Evolutionary conservation across 176 grass and related monocot genomes (phyloP).

Genomic region (Avena atlantica): DNA sequence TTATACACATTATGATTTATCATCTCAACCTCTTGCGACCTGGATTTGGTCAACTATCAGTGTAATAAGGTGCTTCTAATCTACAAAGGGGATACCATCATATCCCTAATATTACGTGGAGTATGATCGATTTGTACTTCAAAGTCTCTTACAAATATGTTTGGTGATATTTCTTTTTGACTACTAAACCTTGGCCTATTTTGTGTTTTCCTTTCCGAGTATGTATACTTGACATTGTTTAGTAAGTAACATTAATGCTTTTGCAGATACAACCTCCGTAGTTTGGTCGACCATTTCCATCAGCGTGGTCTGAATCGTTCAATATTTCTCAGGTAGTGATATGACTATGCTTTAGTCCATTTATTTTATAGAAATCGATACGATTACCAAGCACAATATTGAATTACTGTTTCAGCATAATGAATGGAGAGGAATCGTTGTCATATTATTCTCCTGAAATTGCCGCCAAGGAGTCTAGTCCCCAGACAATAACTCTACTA

Average conservation of each 20-base stretch:
- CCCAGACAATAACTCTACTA: slow-evolving; percentile 66
- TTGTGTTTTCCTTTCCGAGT: not conserved
- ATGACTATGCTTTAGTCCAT: slow-evolving; percentile 19
- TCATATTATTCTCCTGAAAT: slow-evolving; percentile 85
- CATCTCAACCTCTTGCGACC: not conserved
- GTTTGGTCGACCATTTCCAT: slow-evolving; percentile 94
- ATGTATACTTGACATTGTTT: slow-evolving; percentile 21
- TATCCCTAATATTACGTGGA: not conserved
- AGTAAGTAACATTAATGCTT: slow-evolving; percentile 16
- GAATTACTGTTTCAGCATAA: slow-evolving; percentile 81
- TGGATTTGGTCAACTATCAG: slow-evolving; percentile 21
- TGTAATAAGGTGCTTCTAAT: slow-evolving; percentile 16
- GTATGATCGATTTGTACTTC: slow-evolving; percentile 9
- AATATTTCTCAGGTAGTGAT: slow-evolving; percentile 87
- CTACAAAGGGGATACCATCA: not conserved
- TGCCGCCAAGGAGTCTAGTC: slow-evolving; percentile 62
- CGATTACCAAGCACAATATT: slow-evolving; percentile 1
- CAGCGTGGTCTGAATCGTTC: slow-evolving; percentile 79
- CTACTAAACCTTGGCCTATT: slow-evolving; percentile 18
- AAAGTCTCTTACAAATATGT: not conserved
- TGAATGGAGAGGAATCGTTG: slow-evolving; percentile 91
- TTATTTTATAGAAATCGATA: slow-evolving; percentile 2
- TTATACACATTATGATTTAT: slow-evolving; percentile 16
- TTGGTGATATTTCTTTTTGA: slow-evolving; percentile 15
- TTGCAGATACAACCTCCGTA: slow-evolving; percentile 75